Percentiles rank a stretch among this genome's conserved stretches.
Conservation (phyloP, 176 grass and related monocot genomes). For the Avena eriantha region DNA sequence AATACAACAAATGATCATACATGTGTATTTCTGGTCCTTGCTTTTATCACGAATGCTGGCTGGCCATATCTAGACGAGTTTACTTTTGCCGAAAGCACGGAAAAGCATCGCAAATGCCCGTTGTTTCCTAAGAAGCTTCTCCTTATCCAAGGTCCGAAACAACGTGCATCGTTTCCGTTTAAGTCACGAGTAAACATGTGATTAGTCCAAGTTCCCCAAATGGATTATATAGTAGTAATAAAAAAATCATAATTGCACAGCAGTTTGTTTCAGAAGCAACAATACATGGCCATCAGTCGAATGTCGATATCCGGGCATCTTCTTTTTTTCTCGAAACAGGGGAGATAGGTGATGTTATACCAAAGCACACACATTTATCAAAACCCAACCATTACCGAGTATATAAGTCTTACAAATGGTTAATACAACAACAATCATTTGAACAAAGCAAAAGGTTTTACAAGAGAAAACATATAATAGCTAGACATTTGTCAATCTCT, state of each 20-base stretch:
- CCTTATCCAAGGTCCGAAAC: slow-evolving; percentile 25
- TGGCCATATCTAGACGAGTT: neutral
- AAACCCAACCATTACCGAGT: too few species aligned
- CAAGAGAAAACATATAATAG: too few species aligned
- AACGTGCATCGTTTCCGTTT: neutral
- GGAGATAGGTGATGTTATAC: too few species aligned
- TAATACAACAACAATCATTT: too few species aligned
- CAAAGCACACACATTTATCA: too few species aligned
- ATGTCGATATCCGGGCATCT: neutral
- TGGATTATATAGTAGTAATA: neutral
- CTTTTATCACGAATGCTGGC: neutral
- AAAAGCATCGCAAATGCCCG: neutral
- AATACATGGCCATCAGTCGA: neutral
- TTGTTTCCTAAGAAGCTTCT: slow-evolving; percentile 28
- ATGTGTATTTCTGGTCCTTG: neutral
- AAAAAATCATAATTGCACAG: neutral
- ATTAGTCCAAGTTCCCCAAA: neutral
- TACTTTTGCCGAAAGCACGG: neutral
- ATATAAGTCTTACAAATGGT: too few species aligned
- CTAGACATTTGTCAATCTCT: too few species aligned
- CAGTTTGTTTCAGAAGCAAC: neutral
- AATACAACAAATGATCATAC: too few species aligned
- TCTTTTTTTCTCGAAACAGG: neutral
- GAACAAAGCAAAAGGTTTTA: too few species aligned
- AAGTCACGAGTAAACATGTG: neutral